A percentile compares a stretch with the other conserved stretches of the same genome.
Evolutionary conservation across 2,329 filamentous ascomycete genomes (phyloP).

Genomic region (Fusarium falciforme): DNA sequence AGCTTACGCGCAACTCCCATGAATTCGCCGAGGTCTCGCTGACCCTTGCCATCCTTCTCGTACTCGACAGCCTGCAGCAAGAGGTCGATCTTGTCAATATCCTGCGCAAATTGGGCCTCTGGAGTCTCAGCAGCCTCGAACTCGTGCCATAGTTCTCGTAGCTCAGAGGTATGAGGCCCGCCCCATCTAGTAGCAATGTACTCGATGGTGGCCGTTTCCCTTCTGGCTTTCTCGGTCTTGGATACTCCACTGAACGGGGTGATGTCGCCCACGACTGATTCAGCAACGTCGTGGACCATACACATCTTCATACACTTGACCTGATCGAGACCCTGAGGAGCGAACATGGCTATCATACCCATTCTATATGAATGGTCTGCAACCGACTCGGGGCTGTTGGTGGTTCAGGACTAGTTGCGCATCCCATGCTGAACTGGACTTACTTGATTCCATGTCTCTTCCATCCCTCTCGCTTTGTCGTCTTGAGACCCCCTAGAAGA

Average conservation of each 20-base stretch:
- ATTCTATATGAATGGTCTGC: conserved; percentile 99
- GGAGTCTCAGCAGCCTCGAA: conserved; percentile 89
- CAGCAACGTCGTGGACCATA: conserved; percentile 96
- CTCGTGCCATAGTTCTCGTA: conserved; percentile 88
- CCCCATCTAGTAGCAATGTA: conserved; percentile 81
- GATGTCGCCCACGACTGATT: conserved; percentile 95
- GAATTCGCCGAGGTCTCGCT: conserved; percentile 86
- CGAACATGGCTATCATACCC: conserved; percentile 94
- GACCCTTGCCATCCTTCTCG: conserved; percentile 75
- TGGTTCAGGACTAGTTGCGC: background rate
- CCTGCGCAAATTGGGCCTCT: conserved; percentile 91
- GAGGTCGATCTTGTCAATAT: conserved; percentile 97
- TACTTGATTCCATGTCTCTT: conserved; percentile 79
- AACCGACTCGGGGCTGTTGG: conserved; percentile 82
- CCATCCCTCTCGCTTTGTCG: conserved; percentile 96
- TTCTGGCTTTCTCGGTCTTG: conserved; percentile 88
- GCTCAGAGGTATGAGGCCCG: conserved; percentile 73
- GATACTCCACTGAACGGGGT: conserved; percentile 90
- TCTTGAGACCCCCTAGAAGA: conserved; percentile 91
- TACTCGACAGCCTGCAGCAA: conserved; percentile 97
- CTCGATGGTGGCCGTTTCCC: conserved; percentile 90
- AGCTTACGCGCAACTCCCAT: conserved; percentile 80
- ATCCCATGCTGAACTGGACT: background rate
- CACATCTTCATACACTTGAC: conserved; percentile 93
- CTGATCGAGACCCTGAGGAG: conserved; percentile 79